phyloP scores from a whole-genome alignment of 805 yeast species.

The Sporopachydermia lactativora region DNA sequence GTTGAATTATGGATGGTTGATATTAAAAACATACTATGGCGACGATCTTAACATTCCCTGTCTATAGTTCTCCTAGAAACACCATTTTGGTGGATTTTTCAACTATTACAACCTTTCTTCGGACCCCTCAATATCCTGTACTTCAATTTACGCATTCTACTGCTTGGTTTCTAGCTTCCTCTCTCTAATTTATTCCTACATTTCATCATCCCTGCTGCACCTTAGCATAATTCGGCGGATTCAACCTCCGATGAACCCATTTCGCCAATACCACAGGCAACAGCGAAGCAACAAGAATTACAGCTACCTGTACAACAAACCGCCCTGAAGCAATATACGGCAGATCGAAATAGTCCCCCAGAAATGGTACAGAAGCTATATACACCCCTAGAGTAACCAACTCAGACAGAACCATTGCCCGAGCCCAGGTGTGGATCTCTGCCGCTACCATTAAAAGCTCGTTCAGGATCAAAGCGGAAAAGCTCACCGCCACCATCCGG shows the following conservation, averaged over 20 bases:
- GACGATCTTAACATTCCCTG: too few relatives aligned
- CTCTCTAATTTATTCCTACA: slow-evolving; percentile 4
- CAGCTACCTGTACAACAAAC: slow-evolving; percentile 55
- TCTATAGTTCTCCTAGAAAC: too few relatives aligned
- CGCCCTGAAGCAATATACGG: slow-evolving; percentile 38
- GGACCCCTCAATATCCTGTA: background rate
- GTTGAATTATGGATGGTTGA: too few relatives aligned
- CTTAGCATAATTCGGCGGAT: slow-evolving; percentile 95
- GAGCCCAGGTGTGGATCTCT: slow-evolving; percentile 87
- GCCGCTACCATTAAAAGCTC: slow-evolving; percentile 90
- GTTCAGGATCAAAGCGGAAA: slow-evolving; percentile 64
- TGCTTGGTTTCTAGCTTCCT: slow-evolving; percentile 3
- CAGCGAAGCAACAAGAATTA: slow-evolving; percentile 55
- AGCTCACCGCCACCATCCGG: slow-evolving; percentile 76
- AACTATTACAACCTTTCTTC: slow-evolving; percentile 4
- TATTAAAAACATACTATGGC: too few relatives aligned
- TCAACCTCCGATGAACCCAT: slow-evolving; percentile 54
- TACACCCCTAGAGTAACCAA: slow-evolving; percentile 53
- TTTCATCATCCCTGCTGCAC: slow-evolving; percentile 84
- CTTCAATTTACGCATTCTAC: background rate
- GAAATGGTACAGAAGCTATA: slow-evolving; percentile 66
- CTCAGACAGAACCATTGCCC: slow-evolving; percentile 59
- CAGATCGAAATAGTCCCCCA: slow-evolving; percentile 77
- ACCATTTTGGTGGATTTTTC: too few relatives aligned
- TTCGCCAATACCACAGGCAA: slow-evolving; percentile 85